phyloP scores from a whole-genome alignment of 2,329 filamentous ascomycete genomes.

The Amylocarpus encephaloides region DNA sequence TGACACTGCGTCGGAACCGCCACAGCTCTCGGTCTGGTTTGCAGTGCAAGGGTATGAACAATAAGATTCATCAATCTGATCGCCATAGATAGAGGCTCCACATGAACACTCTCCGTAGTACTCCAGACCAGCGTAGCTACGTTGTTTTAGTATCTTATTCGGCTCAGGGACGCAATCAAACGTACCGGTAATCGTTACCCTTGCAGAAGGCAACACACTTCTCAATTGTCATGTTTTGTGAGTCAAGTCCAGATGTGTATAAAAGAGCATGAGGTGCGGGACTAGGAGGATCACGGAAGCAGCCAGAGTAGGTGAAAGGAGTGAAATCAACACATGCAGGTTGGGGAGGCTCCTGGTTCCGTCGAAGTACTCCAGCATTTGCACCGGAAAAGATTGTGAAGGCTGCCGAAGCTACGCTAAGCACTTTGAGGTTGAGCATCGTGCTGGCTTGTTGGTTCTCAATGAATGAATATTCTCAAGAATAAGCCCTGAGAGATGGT shows the following conservation, averaged over 20 bases:
- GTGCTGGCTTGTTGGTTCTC: not conserved
- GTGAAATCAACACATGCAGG: conserved; percentile 30
- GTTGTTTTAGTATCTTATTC: too few species aligned
- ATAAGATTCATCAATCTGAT: conserved; percentile 18
- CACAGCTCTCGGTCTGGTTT: conserved; percentile 23
- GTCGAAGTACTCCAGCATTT: conserved; percentile 16
- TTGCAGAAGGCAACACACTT: conserved; percentile 34
- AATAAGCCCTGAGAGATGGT: not conserved
- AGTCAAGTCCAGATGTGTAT: conserved; percentile 25
- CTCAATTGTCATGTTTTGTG: conserved; percentile 32
- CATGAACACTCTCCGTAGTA: conserved; percentile 31
- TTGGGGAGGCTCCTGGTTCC: conserved; percentile 20
- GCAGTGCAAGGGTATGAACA: conserved; percentile 26
- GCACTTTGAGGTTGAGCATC: conserved; percentile 17
- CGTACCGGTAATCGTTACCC: conserved; percentile 30
- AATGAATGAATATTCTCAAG: not conserved
- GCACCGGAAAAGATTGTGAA: conserved; percentile 18
- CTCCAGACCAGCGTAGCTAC: conserved; percentile 30
- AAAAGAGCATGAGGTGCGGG: conserved; percentile 25
- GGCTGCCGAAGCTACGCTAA: conserved; percentile 21
- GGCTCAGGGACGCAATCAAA: too few species aligned
- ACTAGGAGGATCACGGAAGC: conserved; percentile 28
- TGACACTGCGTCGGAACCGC: conserved; percentile 24
- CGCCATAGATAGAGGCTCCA: conserved; percentile 31
- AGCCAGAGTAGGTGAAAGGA: conserved; percentile 33